Conservation (phyloP, 208 protist genomes). For the Leishmania turanica region DNA sequence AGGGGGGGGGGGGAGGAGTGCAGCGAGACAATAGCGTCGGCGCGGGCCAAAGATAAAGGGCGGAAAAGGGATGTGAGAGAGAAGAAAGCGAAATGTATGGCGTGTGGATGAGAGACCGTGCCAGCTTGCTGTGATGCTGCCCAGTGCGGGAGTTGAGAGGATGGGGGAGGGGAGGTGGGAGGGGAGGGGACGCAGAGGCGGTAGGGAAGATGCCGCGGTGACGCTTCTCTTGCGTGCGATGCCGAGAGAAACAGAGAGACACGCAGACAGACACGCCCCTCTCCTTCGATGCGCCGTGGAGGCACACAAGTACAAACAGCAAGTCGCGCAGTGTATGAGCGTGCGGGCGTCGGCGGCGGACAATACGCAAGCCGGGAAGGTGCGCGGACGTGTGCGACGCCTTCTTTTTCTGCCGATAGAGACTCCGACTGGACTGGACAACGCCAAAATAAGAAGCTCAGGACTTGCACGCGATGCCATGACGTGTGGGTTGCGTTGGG, state of each 20-base stretch:
- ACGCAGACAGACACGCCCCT: neutral
- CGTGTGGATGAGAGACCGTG: neutral
- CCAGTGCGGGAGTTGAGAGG: neutral
- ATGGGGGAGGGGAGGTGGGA: neutral
- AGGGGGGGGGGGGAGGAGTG: neutral
- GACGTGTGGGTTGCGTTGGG: neutral
- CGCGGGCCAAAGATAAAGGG: neutral
- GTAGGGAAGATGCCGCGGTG: neutral
- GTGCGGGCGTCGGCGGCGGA: neutral
- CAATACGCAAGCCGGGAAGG: neutral
- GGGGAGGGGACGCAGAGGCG: neutral
- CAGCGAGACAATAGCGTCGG: neutral
- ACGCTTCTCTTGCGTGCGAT: neutral
- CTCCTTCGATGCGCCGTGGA: neutral
- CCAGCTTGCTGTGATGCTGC: neutral
- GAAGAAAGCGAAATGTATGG: neutral
- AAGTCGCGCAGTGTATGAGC: neutral
- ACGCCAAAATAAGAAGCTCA: neutral
- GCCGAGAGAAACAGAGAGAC: neutral
- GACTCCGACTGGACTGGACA: neutral
- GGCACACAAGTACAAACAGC: neutral
- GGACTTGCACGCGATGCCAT: neutral
- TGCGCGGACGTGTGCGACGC: neutral
- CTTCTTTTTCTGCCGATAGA: neutral
- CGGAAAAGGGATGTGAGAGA: neutral